phyloP scores from a whole-genome alignment of 2,329 filamentous ascomycete genomes.

The Pseudogymnoascus sp. region DNA sequence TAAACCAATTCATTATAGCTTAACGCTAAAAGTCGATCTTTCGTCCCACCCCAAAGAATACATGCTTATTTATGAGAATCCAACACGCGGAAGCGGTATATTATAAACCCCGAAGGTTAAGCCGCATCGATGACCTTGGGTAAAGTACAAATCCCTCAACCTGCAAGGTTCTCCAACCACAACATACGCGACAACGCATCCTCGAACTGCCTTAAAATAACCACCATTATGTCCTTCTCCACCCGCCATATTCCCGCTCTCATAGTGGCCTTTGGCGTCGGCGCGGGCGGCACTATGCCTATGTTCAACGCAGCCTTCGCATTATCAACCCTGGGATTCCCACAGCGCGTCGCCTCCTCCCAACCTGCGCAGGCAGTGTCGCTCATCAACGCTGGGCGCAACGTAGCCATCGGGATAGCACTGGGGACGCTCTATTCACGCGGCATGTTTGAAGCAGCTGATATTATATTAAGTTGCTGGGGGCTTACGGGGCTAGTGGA shows the following conservation, averaged over 20 bases:
- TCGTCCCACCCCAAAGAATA: too few species aligned
- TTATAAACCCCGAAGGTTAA: too few species aligned
- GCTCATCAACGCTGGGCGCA: background rate
- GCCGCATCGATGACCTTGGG: too few species aligned
- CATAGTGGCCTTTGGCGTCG: background rate
- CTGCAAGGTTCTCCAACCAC: background rate
- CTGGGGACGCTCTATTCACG: background rate
- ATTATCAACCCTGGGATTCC: background rate
- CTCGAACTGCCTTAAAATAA: background rate
- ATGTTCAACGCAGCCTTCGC: background rate
- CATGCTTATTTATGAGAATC: too few species aligned
- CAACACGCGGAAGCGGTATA: too few species aligned
- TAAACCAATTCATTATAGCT: too few species aligned
- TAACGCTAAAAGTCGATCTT: too few species aligned
- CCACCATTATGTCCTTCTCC: background rate
- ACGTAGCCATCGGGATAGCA: background rate
- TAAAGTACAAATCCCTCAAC: too few species aligned
- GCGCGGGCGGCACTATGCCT: background rate
- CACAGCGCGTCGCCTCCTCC: background rate
- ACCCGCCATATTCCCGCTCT: background rate
- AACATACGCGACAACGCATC: background rate
- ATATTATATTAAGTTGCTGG: background rate
- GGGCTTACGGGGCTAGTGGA: background rate
- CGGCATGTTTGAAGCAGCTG: background rate
- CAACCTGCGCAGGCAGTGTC: background rate